Percentiles rank a stretch among this genome's conserved stretches.
Conservation (phyloP, 805 yeast species). For the Spathaspora boniae region DNA sequence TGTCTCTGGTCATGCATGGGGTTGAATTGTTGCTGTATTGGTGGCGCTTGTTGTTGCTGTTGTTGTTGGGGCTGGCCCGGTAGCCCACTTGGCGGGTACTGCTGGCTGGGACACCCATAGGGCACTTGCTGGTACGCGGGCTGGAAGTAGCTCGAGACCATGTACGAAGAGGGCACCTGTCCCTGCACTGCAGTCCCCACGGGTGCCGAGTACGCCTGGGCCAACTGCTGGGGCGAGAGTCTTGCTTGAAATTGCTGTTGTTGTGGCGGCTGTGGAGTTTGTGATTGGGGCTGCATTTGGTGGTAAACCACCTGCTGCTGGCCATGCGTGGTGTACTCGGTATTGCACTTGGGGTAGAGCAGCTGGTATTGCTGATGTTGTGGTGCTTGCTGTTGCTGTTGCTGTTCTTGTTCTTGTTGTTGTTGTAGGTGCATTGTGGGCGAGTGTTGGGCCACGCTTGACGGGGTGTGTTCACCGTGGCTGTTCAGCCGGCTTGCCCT, state of each 20-base stretch:
- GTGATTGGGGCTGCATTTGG: slow-evolving; percentile 5
- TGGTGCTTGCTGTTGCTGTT: neutral
- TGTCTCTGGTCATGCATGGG: slow-evolving; percentile 1
- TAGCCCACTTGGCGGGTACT: slow-evolving; percentile 1
- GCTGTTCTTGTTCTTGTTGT: slow-evolving; percentile 6
- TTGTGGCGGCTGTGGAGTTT: no score
- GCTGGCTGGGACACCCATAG: slow-evolving; percentile 2
- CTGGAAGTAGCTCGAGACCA: no score
- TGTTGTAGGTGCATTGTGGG: neutral
- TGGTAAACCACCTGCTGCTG: neutral
- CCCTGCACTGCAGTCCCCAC: no score
- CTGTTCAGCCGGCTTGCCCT: no score
- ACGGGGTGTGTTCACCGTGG: slow-evolving; percentile 6
- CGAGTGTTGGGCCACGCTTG: neutral
- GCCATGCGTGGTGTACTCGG: no score
- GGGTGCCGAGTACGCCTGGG: no score
- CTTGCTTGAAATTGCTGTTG: neutral
- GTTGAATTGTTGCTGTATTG: neutral
- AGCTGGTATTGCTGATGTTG: no score
- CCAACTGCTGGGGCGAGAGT: neutral
- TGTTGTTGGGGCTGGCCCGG: slow-evolving; percentile 11
- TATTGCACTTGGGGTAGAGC: no score
- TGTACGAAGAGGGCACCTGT: no score
- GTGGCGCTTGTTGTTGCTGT: slow-evolving; percentile 9
- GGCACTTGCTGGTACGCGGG: slow-evolving; percentile 4